Conservation (phyloP, 2,329 filamentous ascomycete species). For the Torrubiella hemipterigena region DNA sequence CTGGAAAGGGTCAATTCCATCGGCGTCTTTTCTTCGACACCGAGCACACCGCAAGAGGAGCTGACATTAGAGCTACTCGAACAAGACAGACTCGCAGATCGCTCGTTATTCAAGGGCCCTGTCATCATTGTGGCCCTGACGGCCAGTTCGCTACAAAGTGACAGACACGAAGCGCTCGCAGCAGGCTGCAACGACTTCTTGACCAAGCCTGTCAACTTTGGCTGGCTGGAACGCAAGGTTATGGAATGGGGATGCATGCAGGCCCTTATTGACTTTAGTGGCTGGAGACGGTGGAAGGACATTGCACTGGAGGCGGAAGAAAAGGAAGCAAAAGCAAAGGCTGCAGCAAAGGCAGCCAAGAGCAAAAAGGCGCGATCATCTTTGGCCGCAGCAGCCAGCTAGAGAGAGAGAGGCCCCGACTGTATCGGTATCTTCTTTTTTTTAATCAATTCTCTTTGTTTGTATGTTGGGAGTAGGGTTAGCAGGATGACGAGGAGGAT, state of each 20-base stretch:
- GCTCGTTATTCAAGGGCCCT: slow-evolving; percentile 77
- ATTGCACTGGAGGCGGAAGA: slow-evolving; percentile 42
- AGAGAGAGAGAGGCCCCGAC: too few species aligned
- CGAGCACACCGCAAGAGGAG: slow-evolving; percentile 38
- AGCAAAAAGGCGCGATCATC: slow-evolving; percentile 33
- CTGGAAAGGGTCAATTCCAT: slow-evolving; percentile 86
- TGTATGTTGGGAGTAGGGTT: too few species aligned
- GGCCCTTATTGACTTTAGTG: slow-evolving; percentile 94
- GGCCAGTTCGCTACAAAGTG: slow-evolving; percentile 85
- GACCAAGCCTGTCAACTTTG: slow-evolving; percentile 96
- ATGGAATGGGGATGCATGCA: slow-evolving; percentile 99
- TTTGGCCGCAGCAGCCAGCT: slow-evolving; percentile 18
- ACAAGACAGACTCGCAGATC: slow-evolving; percentile 57
- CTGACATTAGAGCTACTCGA: slow-evolving; percentile 37
- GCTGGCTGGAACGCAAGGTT: slow-evolving; percentile 94
- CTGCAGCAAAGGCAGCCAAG: slow-evolving; percentile 23
- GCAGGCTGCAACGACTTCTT: slow-evolving; percentile 97
- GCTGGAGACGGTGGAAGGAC: slow-evolving; percentile 96
- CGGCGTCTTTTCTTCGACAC: slow-evolving; percentile 71
- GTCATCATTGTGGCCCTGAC: slow-evolving; percentile 97
- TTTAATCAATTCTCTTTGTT: too few species aligned
- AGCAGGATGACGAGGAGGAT: too few species aligned
- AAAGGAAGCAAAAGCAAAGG: slow-evolving; percentile 29
- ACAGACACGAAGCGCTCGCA: slow-evolving; percentile 86
- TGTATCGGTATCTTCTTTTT: too few species aligned